Percentiles rank a stretch among this genome's conserved stretches.
phyloP scores from a whole-genome alignment of 1,139 yeast species.

The Fermentozyma sake region DNA sequence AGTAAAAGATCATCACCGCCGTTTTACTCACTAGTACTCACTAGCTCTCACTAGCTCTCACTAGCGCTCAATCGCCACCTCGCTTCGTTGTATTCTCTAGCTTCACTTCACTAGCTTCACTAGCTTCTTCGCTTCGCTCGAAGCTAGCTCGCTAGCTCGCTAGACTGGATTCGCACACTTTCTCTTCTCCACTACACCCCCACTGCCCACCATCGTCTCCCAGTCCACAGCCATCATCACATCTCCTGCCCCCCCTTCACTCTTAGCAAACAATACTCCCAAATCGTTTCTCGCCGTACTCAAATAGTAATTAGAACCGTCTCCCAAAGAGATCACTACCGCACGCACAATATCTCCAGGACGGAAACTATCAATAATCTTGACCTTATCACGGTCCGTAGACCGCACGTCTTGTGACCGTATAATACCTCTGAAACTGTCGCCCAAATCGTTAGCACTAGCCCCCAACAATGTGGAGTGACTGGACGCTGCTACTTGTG shows the following conservation, averaged over 20 bases:
- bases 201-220: conserved; percentile 84
- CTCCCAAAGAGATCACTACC: conserved; percentile 78
- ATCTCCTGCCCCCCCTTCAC: conserved; percentile 66
- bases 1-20: too few species aligned
- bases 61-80: too few species aligned
- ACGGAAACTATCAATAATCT: conserved; percentile 69
- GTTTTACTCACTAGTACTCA: too few species aligned
- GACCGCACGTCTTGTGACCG: conserved; percentile 86
- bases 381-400: conserved; percentile 85
- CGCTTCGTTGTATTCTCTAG: too few species aligned
- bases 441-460: conserved; percentile 69
- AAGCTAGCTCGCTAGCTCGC: too few species aligned
- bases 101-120: too few species aligned
- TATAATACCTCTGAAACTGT: conserved; percentile 85
- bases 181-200: conserved; percentile 73
- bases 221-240: conserved; percentile 90
- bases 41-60: too few species aligned
- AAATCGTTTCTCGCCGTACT: conserved; percentile 87
- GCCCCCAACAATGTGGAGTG: conserved; percentile 32
- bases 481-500: conserved; percentile 43
- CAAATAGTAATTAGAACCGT: conserved; percentile 85
- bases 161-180: conserved; percentile 96
- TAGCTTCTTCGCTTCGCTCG: too few species aligned
- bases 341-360: conserved; percentile 96
- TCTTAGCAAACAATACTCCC: conserved; percentile 88